Evolutionary conservation across 1,139 yeast species (phyloP).

Genomic region (Entelexis sorbosivorans): DNA sequence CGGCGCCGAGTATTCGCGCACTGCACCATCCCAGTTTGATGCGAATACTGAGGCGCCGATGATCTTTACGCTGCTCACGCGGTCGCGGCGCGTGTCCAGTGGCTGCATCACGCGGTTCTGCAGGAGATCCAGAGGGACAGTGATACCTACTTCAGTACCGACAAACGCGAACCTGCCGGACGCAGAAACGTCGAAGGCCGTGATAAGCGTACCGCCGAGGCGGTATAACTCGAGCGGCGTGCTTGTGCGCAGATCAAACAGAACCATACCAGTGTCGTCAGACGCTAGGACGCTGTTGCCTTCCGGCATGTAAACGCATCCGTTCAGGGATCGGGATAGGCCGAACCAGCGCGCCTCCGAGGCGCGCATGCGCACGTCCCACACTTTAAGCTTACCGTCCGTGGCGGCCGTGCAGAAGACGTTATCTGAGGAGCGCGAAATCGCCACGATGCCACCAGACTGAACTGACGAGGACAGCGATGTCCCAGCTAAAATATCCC

Average conservation of each 20-base stretch:
- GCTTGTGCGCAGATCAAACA: slow-evolving; percentile 18
- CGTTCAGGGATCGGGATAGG: neutral
- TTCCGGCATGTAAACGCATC: slow-evolving; percentile 15
- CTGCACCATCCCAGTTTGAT: slow-evolving; percentile 18
- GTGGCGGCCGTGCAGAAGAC: slow-evolving; percentile 9
- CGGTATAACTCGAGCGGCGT: slow-evolving; percentile 5
- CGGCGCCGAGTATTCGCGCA: slow-evolving; percentile 1
- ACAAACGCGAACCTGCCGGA: slow-evolving; percentile 21
- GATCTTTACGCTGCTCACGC: slow-evolving; percentile 14
- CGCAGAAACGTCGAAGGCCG: slow-evolving; percentile 12
- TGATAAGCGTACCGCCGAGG: neutral
- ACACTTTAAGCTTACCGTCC: slow-evolving; percentile 14
- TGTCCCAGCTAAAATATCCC: slow-evolving; percentile 14
- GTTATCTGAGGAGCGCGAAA: neutral
- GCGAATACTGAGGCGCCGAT: slow-evolving; percentile 6
- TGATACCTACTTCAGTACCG: slow-evolving; percentile 18
- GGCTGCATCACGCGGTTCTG: slow-evolving; percentile 9
- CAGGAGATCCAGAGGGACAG: slow-evolving; percentile 15
- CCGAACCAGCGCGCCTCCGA: neutral
- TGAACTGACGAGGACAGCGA: slow-evolving; percentile 1
- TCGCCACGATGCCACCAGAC: slow-evolving; percentile 1
- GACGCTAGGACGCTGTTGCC: slow-evolving; percentile 11
- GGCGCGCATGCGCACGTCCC: slow-evolving; percentile 15
- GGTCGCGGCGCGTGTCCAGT: slow-evolving; percentile 12
- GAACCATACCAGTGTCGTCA: neutral